These are phyloP conservation scores for Blastomyces silverae DNA, from an alignment of 2,329 filamentous ascomycete genomes.

Conservation along the genomic window DNA sequence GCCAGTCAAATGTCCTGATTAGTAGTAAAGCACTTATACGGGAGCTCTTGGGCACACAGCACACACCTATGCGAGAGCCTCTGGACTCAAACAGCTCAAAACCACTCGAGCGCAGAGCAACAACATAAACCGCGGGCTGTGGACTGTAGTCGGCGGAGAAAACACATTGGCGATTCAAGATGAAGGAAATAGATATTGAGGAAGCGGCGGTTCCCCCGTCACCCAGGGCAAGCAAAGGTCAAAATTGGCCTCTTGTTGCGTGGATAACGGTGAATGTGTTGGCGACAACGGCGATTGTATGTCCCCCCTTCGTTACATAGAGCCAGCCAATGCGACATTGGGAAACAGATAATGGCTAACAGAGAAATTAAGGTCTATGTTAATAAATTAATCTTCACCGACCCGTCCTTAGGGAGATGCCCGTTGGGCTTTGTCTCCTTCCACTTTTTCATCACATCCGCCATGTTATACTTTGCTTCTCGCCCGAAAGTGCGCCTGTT, in stretches of 20 bases:
- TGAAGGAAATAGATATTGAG: slow-evolving; percentile 1
- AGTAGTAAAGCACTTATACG: neutral
- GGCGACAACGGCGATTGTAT: neutral
- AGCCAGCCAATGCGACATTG: neutral
- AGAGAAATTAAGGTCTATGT: neutral
- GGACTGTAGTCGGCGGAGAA: neutral
- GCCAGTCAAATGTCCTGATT: neutral
- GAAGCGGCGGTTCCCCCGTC: neutral
- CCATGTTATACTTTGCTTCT: neutral
- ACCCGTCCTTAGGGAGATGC: slow-evolving; percentile 1
- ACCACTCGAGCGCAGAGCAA: neutral
- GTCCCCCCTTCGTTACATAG: neutral
- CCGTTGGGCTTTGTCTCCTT: neutral
- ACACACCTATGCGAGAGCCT: neutral
- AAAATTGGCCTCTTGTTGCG: neutral
- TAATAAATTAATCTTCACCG: neutral
- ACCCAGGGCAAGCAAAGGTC: neutral
- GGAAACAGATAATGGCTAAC: neutral
- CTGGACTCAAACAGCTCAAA: neutral
- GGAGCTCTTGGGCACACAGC: neutral
- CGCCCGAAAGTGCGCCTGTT: neutral
- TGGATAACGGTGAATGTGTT: slow-evolving; percentile 1
- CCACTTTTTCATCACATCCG: neutral
- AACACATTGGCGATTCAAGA: neutral
- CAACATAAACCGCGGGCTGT: neutral